Evolutionary conservation across 768 basidiomycete genomes (phyloP).

Genomic region (Boletus rubescentipes): DNA sequence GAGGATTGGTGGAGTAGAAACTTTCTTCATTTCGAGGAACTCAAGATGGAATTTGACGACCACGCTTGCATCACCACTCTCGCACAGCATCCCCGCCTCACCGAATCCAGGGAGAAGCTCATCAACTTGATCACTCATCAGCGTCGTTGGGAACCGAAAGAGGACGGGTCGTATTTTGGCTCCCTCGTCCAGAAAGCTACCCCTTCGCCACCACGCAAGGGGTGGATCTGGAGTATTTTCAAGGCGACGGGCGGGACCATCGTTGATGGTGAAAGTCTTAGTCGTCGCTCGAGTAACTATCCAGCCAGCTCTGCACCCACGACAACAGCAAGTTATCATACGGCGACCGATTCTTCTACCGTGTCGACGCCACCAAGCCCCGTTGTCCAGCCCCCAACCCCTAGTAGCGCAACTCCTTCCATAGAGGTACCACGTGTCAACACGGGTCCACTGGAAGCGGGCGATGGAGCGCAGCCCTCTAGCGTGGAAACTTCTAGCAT

Average conservation of each 20-base stretch:
- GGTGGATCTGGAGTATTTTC: neutral
- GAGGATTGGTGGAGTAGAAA: slow-evolving; percentile 36
- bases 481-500: slow-evolving; percentile 1
- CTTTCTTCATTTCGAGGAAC: slow-evolving; percentile 17
- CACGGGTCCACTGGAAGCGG: neutral
- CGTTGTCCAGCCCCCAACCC: slow-evolving; percentile 13
- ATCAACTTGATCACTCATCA: slow-evolving; percentile 10
- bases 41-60: slow-evolving; percentile 35
- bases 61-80: slow-evolving; percentile 40
- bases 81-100: neutral
- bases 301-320: neutral
- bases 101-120: slow-evolving; percentile 18
- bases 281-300: neutral
- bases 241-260: neutral
- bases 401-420: neutral
- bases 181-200: neutral
- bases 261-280: neutral
- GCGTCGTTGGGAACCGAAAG: slow-evolving; percentile 8
- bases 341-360: slow-evolving; percentile 7
- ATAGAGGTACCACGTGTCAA: neutral
- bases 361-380: slow-evolving; percentile 5
- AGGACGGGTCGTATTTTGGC: slow-evolving; percentile 11
- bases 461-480: neutral
- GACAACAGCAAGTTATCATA: slow-evolving; percentile 4
- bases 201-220: neutral